A percentile compares a stretch with the other conserved stretches of the same genome.
phyloP scores from a whole-genome alignment of 805 yeast species.

The Grigorovia jiainica region DNA sequence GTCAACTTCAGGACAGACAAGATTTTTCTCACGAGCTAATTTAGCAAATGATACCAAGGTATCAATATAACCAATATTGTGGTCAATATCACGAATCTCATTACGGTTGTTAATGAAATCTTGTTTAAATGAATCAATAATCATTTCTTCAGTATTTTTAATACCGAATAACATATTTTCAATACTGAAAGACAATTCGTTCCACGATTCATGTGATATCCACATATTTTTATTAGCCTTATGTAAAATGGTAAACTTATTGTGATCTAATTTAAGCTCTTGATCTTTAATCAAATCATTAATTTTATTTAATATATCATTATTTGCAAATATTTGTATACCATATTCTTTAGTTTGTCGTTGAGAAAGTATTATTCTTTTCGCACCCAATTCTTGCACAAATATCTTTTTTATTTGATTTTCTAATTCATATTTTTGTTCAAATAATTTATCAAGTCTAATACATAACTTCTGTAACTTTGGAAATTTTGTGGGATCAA shows the following conservation, averaged over 20 bases:
- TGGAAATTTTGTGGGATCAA: conserved; percentile 27
- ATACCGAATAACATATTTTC: conserved; percentile 41
- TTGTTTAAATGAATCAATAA: conserved; percentile 41
- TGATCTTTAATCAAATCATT: conserved; percentile 10
- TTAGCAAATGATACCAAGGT: conserved; percentile 62
- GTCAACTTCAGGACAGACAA: conserved; percentile 58
- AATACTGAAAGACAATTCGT: conserved; percentile 39
- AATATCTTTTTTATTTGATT: conserved; percentile 14
- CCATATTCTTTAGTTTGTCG: conserved; percentile 39
- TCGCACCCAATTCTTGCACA: conserved; percentile 23
- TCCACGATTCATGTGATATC: conserved; percentile 43
- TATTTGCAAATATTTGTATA: conserved; percentile 38
- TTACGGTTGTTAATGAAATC: conserved; percentile 37
- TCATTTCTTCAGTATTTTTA: conserved; percentile 41
- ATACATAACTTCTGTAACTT: conserved; percentile 30
- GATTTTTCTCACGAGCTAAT: conserved; percentile 56
- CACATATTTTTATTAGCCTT: conserved; percentile 37
- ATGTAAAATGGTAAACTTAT: conserved; percentile 25
- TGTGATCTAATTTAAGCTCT: conserved; percentile 3
- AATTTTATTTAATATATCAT: conserved; percentile 19
- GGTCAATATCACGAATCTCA: conserved; percentile 41
- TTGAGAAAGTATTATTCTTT: conserved; percentile 30
- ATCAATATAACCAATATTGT: conserved; percentile 58
- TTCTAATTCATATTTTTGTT: conserved; percentile 20
- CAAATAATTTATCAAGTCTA: conserved; percentile 20